Conservation (phyloP, 73 alveolate species). For the Paramecium sexaurelia region DNA sequence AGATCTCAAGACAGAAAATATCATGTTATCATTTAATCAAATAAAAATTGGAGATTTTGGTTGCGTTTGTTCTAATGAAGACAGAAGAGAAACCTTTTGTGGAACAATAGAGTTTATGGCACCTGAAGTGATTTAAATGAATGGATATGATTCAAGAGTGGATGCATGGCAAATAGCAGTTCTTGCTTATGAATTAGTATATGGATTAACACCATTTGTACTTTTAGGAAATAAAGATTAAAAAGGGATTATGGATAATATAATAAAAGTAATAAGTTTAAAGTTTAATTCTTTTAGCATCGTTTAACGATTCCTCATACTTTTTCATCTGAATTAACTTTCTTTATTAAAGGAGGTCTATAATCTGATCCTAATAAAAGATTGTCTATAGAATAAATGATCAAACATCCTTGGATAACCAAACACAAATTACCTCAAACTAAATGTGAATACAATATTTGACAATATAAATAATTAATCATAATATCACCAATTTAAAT, state of each 20-base stretch:
- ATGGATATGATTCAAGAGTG: slow-evolving; percentile 75
- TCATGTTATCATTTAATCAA: slow-evolving; percentile 56
- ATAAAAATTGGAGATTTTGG: slow-evolving; percentile 69
- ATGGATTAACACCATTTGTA: slow-evolving; percentile 63
- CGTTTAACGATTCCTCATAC: background rate
- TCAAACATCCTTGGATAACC: slow-evolving; percentile 48
- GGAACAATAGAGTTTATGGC: slow-evolving; percentile 88
- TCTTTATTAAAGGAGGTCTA: slow-evolving; percentile 36
- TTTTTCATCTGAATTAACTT: background rate
- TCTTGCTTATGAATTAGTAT: slow-evolving; percentile 66
- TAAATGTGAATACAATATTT: slow-evolving; percentile 6
- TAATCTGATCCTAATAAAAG: slow-evolving; percentile 42
- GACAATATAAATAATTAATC: background rate
- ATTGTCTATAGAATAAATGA: background rate
- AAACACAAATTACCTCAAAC: background rate
- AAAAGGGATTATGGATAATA: slow-evolving; percentile 14
- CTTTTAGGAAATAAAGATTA: slow-evolving; percentile 18
- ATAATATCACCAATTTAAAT: slow-evolving; percentile 28
- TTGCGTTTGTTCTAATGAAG: slow-evolving; percentile 66
- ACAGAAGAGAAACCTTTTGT: slow-evolving; percentile 79
- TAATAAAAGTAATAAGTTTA: background rate
- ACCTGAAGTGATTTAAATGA: slow-evolving; percentile 84
- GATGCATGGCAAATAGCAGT: slow-evolving; percentile 68
- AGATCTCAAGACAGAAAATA: slow-evolving; percentile 62
- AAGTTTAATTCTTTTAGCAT: background rate